Evolutionary conservation across 139 green algal species (phyloP).

Genomic region (Auxenochlorella pyrenoidosa): DNA sequence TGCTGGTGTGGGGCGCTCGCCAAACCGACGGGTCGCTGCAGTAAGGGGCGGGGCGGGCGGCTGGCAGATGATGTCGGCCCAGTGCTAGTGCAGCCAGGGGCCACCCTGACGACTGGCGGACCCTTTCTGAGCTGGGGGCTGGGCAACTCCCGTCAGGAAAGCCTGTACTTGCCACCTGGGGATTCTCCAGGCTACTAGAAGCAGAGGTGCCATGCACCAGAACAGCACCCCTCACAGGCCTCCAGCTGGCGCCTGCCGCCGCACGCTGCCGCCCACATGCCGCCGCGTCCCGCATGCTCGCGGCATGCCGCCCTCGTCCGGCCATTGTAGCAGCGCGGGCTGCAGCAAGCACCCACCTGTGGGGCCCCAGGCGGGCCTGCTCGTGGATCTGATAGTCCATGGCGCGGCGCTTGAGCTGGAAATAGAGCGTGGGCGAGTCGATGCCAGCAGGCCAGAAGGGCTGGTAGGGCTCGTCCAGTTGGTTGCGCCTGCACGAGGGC

Average conservation of each 20-base stretch:
- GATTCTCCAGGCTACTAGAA: no score
- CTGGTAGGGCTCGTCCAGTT: not conserved
- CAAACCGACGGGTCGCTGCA: not conserved
- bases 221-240: no score
- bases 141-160: no score
- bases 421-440: constrained; percentile 21
- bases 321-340: no score
- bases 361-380: not conserved
- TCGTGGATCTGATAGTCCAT: not conserved
- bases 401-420: not conserved
- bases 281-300: not conserved
- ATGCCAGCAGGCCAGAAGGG: constrained; percentile 22
- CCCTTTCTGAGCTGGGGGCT: no score
- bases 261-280: no score
- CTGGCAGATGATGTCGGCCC: no score
- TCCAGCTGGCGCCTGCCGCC: no score
- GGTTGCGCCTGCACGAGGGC: not conserved
- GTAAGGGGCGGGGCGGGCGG: not conserved
- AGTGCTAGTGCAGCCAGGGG: no score
- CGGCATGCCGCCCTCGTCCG: not conserved
- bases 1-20: not conserved
- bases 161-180: no score
- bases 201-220: no score
- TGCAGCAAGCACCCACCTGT: not conserved
- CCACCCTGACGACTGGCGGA: no score